Base-by-base conservation (phyloP, 23 red algal species). In the Chondrus crispus region DNA sequence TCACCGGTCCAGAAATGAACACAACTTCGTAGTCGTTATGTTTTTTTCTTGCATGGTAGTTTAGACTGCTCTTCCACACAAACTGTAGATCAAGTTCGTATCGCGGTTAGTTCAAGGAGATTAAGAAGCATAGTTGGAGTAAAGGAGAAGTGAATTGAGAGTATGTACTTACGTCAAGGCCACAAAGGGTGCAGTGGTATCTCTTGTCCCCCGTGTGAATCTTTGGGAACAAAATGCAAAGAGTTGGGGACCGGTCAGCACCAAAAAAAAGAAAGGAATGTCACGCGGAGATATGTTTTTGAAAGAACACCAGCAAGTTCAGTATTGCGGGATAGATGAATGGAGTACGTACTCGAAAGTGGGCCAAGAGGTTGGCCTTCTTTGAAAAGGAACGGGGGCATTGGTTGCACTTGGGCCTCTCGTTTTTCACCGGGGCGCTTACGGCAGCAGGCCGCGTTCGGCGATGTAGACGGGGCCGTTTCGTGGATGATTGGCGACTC, bases 21-120 rank as follows among this genome's bases (percentile, higher is more conserved):
- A n/a, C n/a, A n/a, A n/a, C n/a, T n/a, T n/a, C n/a, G n/a, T n/a
- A n/a, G 35, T 90, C 49, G 30, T 79, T 79, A 53, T 90, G 87
- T 68, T 44, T 36, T 20, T 37, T 90, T 53, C 87, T 69, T 19
- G 40, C 80, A 53, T 90, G 87, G 40, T 80, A 90, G 58, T 90
- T 90, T 19, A 90, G 87, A 64, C 87, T 90, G 36, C 87, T 90
- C 55, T 90, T 90, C 87, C 87, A 90, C 20, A 79, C 87, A 52
- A 90, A 90, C 87, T 90, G 68, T 49, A 41, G 51, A 33, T 3
- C 32, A 32, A 44, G 12, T 77, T 48, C 12, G 37, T 10, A 20
- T 29, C 26, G 8, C 18, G n/a, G 18, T 66, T 66, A 66, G 60
- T n/a, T n/a, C n/a, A n/a, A n/a, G n/a, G n/a, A n/a, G n/a, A n/a